A percentile compares a stretch with the other conserved stretches of the same genome.
Conservation (phyloP, 805 yeast genomes). For the Candida schatavii region DNA sequence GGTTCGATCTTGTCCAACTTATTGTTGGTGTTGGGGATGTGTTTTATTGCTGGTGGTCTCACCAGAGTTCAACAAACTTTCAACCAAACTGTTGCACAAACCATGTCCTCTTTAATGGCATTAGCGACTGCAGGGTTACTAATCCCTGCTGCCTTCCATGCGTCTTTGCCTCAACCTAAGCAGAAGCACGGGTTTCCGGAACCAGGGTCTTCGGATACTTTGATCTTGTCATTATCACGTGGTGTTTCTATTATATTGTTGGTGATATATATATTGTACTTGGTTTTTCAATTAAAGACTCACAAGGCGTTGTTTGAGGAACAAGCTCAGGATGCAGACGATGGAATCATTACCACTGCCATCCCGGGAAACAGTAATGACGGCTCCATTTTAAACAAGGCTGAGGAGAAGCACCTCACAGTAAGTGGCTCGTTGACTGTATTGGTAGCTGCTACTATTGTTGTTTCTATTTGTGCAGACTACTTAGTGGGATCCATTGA, state of each 20-base stretch:
- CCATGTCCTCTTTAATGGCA: slow-evolving; percentile 93
- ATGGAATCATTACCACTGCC: slow-evolving; percentile 33
- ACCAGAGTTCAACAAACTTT: slow-evolving; percentile 82
- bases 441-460: slow-evolving; percentile 63
- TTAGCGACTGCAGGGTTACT: slow-evolving; percentile 84
- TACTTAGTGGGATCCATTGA: slow-evolving; percentile 92
- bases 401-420: slow-evolving; percentile 43
- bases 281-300: slow-evolving; percentile 85
- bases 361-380: slow-evolving; percentile 16
- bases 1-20: slow-evolving; percentile 90
- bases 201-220: slow-evolving; percentile 35
- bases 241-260: slow-evolving; percentile 81
- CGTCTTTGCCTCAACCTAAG: slow-evolving; percentile 56
- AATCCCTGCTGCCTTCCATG: slow-evolving; percentile 95
- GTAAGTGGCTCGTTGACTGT: slow-evolving; percentile 52
- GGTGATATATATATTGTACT: slow-evolving; percentile 70
- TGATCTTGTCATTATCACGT: slow-evolving; percentile 74
- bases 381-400: slow-evolving; percentile 7
- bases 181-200: slow-evolving; percentile 38
- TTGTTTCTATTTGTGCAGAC: slow-evolving; percentile 91
- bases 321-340: slow-evolving; percentile 29
- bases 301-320: slow-evolving; percentile 76
- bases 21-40: slow-evolving; percentile 89
- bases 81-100: slow-evolving; percentile 96
- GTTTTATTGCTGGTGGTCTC: slow-evolving; percentile 90